These are phyloP conservation scores for Euphorbia lathyris DNA, from an alignment of 345 rosid species.

Conservation along the genomic window DNA sequence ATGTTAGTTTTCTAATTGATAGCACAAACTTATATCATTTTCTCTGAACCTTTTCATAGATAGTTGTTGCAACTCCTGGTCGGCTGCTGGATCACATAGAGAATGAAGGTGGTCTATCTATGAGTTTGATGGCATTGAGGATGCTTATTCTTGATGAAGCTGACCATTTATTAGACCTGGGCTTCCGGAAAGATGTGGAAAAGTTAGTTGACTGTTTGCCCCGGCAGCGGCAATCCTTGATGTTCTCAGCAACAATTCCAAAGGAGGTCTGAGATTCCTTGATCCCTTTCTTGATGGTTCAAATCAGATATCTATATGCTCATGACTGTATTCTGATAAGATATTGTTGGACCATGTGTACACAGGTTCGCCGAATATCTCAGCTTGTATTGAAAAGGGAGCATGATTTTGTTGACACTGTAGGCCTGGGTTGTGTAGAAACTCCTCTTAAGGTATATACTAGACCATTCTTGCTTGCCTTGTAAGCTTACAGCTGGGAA, in stretches of 20 bases:
- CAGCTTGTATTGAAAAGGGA: slow-evolving; percentile 91
- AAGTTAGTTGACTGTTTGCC: slow-evolving; percentile 87
- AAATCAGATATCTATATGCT: background rate
- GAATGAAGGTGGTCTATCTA: slow-evolving; percentile 71
- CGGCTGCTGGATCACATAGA: slow-evolving; percentile 91
- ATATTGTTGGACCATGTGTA: slow-evolving; percentile 1
- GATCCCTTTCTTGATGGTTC: slow-evolving; percentile 8
- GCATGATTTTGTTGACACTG: slow-evolving; percentile 71
- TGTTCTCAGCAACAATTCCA: slow-evolving; percentile 89
- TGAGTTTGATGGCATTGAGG: slow-evolving; percentile 81
- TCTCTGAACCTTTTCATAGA: slow-evolving; percentile 39
- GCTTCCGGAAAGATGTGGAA: slow-evolving; percentile 91
- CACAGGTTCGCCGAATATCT: slow-evolving; percentile 84
- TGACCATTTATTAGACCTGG: slow-evolving; percentile 89
- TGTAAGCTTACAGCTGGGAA: background rate
- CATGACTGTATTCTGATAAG: slow-evolving; percentile 10
- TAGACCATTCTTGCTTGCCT: background rate
- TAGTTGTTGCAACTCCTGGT: slow-evolving; percentile 95
- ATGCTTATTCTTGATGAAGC: slow-evolving; percentile 96
- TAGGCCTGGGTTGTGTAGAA: slow-evolving; percentile 68
- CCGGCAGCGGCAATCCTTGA: slow-evolving; percentile 75
- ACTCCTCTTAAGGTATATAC: slow-evolving; percentile 69
- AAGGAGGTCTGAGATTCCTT: slow-evolving; percentile 60
- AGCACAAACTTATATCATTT: slow-evolving; percentile 5
- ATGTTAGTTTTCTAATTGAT: background rate